Conservation (phyloP, 305 asterid species). For the Fraxinus velutina region DNA sequence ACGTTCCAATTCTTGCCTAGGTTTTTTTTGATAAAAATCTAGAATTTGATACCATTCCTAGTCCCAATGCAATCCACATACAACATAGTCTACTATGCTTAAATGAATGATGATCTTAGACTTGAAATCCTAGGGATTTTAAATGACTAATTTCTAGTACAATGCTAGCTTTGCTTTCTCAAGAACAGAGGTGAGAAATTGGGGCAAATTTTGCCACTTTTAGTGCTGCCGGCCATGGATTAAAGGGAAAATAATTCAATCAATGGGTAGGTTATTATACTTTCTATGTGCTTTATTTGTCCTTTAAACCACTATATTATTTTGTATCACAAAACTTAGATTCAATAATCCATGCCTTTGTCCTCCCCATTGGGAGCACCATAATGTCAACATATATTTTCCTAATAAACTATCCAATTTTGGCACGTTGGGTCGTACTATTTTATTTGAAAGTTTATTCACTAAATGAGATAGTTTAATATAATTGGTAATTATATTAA, state of each 20-base stretch:
- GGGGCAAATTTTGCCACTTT: neutral
- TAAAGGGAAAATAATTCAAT: neutral
- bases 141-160: neutral
- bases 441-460: neutral
- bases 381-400: neutral
- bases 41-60: neutral
- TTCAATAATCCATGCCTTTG: neutral
- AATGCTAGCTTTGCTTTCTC: neutral
- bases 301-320: neutral
- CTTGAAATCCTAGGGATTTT: neutral
- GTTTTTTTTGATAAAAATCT: neutral
- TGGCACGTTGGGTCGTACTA: neutral
- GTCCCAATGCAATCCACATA: neutral
- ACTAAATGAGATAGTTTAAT: neutral
- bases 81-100: neutral
- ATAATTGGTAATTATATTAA: neutral
- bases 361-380: slow-evolving; percentile 13
- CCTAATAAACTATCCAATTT: neutral
- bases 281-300: slow-evolving; percentile 8
- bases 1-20: neutral
- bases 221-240: slow-evolving; percentile 18
- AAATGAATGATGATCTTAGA: neutral
- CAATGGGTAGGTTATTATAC: neutral
- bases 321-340: neutral
- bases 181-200: neutral